phyloP scores from a whole-genome alignment of 768 basidiomycete genomes.

The Leucocoprinus birnbaumii region DNA sequence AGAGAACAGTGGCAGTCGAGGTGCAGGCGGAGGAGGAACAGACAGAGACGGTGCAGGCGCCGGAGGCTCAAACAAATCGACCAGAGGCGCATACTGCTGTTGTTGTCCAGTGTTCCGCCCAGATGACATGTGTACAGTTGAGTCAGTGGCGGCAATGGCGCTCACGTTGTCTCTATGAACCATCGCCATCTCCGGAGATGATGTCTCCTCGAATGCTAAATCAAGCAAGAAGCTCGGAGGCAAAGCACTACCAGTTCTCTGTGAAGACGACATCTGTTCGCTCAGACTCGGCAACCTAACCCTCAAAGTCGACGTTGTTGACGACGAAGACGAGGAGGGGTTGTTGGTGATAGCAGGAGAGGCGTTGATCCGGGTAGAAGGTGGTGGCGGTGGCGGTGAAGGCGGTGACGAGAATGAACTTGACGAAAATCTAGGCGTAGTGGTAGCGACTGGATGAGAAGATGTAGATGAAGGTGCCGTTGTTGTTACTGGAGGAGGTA shows the following conservation, averaged over 20 bases:
- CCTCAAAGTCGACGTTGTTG: not conserved
- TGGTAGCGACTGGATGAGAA: not conserved
- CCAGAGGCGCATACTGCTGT: not conserved
- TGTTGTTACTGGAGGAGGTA: not conserved
- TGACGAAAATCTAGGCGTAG: not conserved
- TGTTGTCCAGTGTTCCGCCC: no score
- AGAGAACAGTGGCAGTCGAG: not conserved
- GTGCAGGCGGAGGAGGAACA: not conserved
- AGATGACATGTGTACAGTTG: not conserved
- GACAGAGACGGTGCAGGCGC: not conserved
- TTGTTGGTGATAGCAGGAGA: not conserved
- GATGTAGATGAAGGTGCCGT: not conserved
- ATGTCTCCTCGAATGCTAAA: not conserved
- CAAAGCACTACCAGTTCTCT: not conserved
- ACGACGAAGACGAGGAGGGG: not conserved
- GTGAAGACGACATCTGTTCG: not conserved
- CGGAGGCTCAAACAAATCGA: no score
- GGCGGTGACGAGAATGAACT: constrained; percentile 1
- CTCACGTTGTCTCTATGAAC: not conserved
- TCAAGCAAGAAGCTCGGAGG: constrained; percentile 2
- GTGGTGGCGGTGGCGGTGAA: not conserved
- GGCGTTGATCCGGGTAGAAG: not conserved
- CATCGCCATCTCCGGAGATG: not conserved
- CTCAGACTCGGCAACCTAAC: constrained; percentile 1
- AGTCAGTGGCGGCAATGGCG: not conserved